Conservation (phyloP, 73 alveolate genomes). For the Vitrella brassicaformis region DNA sequence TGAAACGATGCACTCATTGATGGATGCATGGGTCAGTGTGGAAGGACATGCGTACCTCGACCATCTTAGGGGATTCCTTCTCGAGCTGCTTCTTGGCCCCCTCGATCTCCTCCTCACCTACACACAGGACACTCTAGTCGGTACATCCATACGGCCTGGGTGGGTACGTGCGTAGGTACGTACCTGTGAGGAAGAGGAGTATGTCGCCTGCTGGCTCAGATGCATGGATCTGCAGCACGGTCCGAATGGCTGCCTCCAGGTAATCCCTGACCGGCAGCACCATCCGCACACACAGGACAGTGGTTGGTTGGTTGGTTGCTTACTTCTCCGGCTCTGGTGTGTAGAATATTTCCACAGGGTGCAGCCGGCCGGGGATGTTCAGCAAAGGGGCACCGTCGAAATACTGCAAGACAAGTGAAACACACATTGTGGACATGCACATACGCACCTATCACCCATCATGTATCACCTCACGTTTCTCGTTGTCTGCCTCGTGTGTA, state of each 20-base stretch:
- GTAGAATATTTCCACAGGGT: conserved; percentile 92
- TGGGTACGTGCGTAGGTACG: too few species aligned
- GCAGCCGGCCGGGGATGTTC: conserved; percentile 95
- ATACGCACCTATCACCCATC: too few species aligned
- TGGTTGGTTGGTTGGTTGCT: neutral
- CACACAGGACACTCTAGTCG: too few species aligned
- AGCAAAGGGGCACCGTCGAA: conserved; percentile 87
- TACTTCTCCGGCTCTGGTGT: conserved; percentile 52
- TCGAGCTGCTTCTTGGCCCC: conserved; percentile 54
- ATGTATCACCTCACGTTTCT: neutral
- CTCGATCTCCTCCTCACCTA: conserved; percentile 95
- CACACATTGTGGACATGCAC: neutral
- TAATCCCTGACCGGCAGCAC: conserved; percentile 72
- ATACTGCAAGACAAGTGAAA: conserved; percentile 36
- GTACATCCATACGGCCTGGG: too few species aligned
- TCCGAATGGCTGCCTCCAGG: conserved; percentile 83
- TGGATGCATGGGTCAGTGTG: too few species aligned
- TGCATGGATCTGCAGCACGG: conserved; percentile 66
- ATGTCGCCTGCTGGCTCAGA: conserved; percentile 83
- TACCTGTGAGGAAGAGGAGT: conserved; percentile 83
- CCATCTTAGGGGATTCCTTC: conserved; percentile 3
- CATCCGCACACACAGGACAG: neutral
- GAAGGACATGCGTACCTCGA: conserved; percentile 61
- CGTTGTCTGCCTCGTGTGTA: too few species aligned
- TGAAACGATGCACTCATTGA: too few species aligned